These are phyloP conservation scores for Aspergillus eucalypticola DNA, from an alignment of 2,329 filamentous ascomycete genomes.

Conservation along the genomic window DNA sequence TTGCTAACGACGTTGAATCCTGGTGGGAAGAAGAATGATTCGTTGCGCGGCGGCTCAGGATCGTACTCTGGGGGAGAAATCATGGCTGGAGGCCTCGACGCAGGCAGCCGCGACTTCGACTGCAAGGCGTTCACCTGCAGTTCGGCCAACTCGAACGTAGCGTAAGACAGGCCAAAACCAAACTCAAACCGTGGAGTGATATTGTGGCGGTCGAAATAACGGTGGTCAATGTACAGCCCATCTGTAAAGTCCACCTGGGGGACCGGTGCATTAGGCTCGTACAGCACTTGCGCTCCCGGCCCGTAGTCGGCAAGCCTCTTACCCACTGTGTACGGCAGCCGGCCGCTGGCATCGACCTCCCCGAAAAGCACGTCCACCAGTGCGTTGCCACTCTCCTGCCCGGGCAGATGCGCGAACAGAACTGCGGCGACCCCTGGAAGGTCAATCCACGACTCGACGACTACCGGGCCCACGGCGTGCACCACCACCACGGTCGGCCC, in stretches of 20 bases:
- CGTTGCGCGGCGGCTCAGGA: constrained; percentile 54
- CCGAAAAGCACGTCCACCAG: constrained; percentile 79
- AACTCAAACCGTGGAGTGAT: constrained; percentile 81
- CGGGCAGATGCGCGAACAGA: constrained; percentile 79
- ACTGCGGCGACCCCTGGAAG: constrained; percentile 75
- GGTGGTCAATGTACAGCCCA: constrained; percentile 85
- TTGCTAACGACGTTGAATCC: constrained; percentile 64
- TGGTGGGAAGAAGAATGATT: constrained; percentile 62
- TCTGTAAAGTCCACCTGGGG: constrained; percentile 84
- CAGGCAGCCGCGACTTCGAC: constrained; percentile 51
- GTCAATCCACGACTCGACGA: constrained; percentile 79
- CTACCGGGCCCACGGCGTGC: constrained; percentile 80
- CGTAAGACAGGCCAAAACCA: constrained; percentile 82
- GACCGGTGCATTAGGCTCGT: constrained; percentile 65
- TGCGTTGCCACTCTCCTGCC: constrained; percentile 82
- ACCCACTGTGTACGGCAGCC: constrained; percentile 84
- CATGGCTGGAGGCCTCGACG: constrained; percentile 42
- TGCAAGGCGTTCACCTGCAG: constrained; percentile 51
- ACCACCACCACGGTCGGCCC: constrained; percentile 73
- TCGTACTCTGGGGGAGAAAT: constrained; percentile 58
- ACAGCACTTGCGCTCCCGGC: constrained; percentile 67
- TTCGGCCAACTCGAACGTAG: constrained; percentile 65
- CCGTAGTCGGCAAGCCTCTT: constrained; percentile 75
- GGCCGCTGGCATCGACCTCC: constrained; percentile 74
- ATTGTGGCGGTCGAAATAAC: constrained; percentile 76